Evolutionary conservation across 1,284 basidiomycete species (phyloP).

Genomic region (Pholiota adiposa): DNA sequence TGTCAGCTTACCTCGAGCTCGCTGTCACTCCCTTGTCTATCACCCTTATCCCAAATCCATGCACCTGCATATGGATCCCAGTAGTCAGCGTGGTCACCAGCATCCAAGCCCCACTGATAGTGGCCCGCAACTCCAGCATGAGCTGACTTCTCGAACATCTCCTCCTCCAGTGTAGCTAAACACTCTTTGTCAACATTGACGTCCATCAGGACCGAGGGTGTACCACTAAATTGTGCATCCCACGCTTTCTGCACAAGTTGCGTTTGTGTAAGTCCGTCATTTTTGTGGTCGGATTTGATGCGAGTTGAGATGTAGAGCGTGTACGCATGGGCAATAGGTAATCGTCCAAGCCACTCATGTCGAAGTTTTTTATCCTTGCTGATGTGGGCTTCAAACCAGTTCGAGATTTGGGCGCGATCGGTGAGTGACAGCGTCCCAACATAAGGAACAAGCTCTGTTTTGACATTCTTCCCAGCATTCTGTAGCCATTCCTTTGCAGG

Average conservation of each 20-base stretch:
- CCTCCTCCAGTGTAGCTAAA: slow-evolving; percentile 16
- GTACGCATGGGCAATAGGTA: slow-evolving; percentile 27
- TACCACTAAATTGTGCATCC: neutral
- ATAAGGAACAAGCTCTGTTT: slow-evolving; percentile 14
- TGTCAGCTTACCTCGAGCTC: neutral
- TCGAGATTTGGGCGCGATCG: slow-evolving; percentile 24
- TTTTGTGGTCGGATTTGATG: neutral
- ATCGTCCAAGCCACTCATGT: slow-evolving; percentile 11
- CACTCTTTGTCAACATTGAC: slow-evolving; percentile 23
- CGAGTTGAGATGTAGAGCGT: neutral
- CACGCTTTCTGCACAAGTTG: neutral
- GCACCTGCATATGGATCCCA: neutral
- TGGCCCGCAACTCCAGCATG: slow-evolving; percentile 21
- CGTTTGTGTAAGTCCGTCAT: neutral
- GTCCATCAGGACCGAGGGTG: neutral
- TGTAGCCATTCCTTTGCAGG: slow-evolving; percentile 22
- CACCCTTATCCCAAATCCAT: neutral
- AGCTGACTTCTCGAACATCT: slow-evolving; percentile 24
- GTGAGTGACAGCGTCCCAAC: slow-evolving; percentile 18
- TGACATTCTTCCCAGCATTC: neutral
- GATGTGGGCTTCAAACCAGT: slow-evolving; percentile 28
- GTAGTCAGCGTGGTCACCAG: slow-evolving; percentile 10
- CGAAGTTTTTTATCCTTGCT: neutral
- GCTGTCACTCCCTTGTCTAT: neutral
- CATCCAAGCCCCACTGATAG: slow-evolving; percentile 24